Evolutionary conservation across 257 asterid genomes (phyloP), one percentile per base, ranked within the genome.

Genomic region (Jasminum sambac): DNA sequence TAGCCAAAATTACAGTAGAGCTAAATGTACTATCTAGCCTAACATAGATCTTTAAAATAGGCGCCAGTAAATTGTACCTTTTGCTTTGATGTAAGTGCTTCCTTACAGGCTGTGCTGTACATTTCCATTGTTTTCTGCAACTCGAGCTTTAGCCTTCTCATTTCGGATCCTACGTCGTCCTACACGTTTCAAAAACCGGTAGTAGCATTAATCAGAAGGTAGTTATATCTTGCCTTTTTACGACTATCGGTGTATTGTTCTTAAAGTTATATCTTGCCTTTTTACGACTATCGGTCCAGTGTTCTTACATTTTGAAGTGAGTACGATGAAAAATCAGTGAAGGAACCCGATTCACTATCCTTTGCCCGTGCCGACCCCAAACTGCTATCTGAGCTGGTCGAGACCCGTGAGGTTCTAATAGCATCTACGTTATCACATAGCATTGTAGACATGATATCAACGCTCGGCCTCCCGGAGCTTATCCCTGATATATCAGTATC

Each of bases 91-190:
- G 89, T 72, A 23, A 80, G 38, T 71, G 95, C 98, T 74, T 88
- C 96, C 71, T 88, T 88, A 74, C 92, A 92, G 24, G 91, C 98
- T 24, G 94, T 83, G 80, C 87, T 92, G 68, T 89, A 89, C 89
- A 92, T 78, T 40, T 88, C 92, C 92, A 92, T 86, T 24, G 96
- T 89, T 76, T 71, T 92, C 78, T 86, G 89, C 76, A 92, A 62
- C 85, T 92, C 96, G 1, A 80, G 72, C 81, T 92, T 92, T 67
- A 92, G 83, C 84, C 96, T 85, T 79, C 85, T 89, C 98, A 92
- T 92, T 71, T 92, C 98, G 16, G 87, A 81, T 64, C 85, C 96
- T 13, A 73, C 86, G 6, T 88, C 96, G 57, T 92, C 98, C 96
- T 92, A 84, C 50, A 64, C 2, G 42, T 44, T 65, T 39, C 37